Conservation (phyloP, 2,329 filamentous ascomycete species). For the Camptophora hylomeconis region DNA sequence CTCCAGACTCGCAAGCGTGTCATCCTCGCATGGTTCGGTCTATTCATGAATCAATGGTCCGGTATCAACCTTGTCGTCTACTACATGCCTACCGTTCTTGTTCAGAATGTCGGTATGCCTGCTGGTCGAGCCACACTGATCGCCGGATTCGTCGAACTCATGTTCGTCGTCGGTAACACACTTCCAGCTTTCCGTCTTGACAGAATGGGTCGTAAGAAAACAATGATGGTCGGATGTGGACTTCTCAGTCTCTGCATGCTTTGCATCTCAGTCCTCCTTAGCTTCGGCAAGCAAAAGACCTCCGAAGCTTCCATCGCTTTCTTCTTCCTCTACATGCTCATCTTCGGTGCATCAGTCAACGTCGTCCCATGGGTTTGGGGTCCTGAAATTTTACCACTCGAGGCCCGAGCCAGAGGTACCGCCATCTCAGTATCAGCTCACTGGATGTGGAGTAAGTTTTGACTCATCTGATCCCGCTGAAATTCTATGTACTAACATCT, state of each 20-base stretch:
- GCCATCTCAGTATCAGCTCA: constrained; percentile 37
- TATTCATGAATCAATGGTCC: constrained; percentile 36
- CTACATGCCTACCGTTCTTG: constrained; percentile 24
- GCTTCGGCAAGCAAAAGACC: constrained; percentile 30
- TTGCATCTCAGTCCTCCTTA: constrained; percentile 25
- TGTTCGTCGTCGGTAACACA: constrained; percentile 31
- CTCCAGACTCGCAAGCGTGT: constrained; percentile 32
- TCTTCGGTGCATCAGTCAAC: constrained; percentile 32
- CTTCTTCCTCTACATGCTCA: constrained; percentile 30
- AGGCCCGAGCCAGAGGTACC: constrained; percentile 37
- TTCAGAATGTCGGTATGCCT: constrained; percentile 33
- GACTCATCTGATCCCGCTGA: neutral
- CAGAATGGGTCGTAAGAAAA: constrained; percentile 25
- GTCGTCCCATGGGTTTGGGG: constrained; percentile 31
- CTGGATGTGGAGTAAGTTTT: constrained; percentile 29
- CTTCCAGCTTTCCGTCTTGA: constrained; percentile 35
- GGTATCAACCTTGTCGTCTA: constrained; percentile 37
- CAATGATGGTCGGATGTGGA: constrained; percentile 25
- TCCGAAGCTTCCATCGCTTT: constrained; percentile 35
- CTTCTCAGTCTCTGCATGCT: constrained; percentile 29
- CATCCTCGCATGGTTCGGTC: constrained; percentile 32
- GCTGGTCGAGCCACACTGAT: constrained; percentile 33
- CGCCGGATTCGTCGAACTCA: constrained; percentile 29
- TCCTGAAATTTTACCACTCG: constrained; percentile 37
- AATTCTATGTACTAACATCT: too few species aligned